Evolutionary conservation across 129 eudicot species (phyloP).

Genomic region (Flaveria linearis): DNA sequence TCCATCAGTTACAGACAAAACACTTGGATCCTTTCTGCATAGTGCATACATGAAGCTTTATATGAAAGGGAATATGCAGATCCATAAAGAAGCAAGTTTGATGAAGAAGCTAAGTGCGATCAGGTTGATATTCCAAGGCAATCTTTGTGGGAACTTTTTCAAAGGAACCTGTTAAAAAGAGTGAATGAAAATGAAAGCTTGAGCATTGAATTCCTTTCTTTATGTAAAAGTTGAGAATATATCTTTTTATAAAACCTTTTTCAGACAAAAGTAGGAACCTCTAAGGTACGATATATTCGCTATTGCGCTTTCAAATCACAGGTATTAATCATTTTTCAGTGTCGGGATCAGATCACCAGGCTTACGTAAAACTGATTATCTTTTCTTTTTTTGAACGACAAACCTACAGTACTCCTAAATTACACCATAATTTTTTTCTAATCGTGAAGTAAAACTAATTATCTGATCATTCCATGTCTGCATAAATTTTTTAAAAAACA

Average conservation of each 20-base stretch:
- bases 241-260: conserved; percentile 30
- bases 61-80: conserved; percentile 28
- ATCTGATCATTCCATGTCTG: not conserved
- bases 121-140: conserved; percentile 23
- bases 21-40: conserved; percentile 20
- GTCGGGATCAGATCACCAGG: not conserved
- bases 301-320: not conserved
- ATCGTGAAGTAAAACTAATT: no score
- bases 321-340: not conserved
- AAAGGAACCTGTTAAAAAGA: not conserved
- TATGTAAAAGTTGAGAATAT: conserved; percentile 49
- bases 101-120: conserved; percentile 18
- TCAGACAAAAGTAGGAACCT: conserved; percentile 29
- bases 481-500: not conserved
- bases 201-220: conserved; percentile 45
- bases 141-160: conserved; percentile 13
- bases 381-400: no score
- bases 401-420: no score
- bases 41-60: conserved; percentile 11
- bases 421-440: no score
- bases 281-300: conserved; percentile 29
- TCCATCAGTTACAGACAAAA: conserved; percentile 6
- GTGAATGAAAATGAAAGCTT: conserved; percentile 37
- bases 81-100: conserved; percentile 26
- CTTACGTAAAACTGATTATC: no score